Percentiles rank a stretch among this genome's conserved stretches.
Conservation (phyloP, 1,139 yeast genomes). For the Petasospora fabianii region DNA sequence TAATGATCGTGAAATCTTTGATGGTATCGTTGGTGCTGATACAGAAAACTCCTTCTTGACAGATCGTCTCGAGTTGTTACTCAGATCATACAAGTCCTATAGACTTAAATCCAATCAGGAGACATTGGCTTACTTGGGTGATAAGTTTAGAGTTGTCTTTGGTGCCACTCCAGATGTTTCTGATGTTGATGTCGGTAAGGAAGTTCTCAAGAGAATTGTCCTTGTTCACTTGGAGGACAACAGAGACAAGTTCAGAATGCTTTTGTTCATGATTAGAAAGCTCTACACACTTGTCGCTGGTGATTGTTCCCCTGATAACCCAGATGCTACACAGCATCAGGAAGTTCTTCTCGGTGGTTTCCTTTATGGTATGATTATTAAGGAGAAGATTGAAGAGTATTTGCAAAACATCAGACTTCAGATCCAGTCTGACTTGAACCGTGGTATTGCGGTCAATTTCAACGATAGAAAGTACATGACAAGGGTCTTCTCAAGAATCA, state of each 20-base stretch:
- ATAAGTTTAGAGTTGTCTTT: constrained; percentile 90
- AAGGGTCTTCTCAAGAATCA: constrained; percentile 73
- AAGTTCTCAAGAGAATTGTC: constrained; percentile 77
- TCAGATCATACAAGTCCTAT: constrained; percentile 84
- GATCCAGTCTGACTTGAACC: constrained; percentile 73
- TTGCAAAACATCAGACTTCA: constrained; percentile 69
- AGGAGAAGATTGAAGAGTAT: constrained; percentile 95
- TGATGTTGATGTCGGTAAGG: constrained; percentile 88
- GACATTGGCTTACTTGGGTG: constrained; percentile 90
- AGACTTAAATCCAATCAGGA: constrained; percentile 76
- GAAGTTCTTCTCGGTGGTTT: constrained; percentile 95
- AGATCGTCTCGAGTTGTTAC: constrained; percentile 91
- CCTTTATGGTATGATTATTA: constrained; percentile 92
- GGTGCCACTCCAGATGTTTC: constrained; percentile 85
- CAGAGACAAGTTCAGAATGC: constrained; percentile 77
- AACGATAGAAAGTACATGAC: constrained; percentile 78
- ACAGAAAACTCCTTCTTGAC: constrained; percentile 86
- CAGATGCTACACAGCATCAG: constrained; percentile 99
- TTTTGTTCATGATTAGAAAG: constrained; percentile 92
- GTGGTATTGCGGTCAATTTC: constrained; percentile 83
- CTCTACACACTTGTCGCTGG: constrained; percentile 94
- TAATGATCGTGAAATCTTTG: constrained; percentile 91
- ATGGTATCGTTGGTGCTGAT: constrained; percentile 92
- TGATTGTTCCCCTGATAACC: constrained; percentile 95
- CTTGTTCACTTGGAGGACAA: constrained; percentile 78